These are phyloP conservation scores for Asterochloris sp. DNA, from an alignment of 139 green algal species.

Conservation along the genomic window DNA sequence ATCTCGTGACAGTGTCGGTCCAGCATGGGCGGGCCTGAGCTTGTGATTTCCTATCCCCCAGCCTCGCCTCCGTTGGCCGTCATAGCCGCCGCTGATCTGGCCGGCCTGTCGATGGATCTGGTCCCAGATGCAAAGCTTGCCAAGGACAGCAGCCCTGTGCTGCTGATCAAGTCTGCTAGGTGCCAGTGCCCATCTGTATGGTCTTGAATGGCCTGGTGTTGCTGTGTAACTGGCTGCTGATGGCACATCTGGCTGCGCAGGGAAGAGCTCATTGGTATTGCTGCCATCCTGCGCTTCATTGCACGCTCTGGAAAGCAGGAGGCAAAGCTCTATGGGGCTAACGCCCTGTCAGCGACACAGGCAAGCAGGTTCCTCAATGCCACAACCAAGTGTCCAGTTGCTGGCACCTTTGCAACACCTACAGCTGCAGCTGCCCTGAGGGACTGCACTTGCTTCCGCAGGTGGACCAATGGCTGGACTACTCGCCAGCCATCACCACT, in stretches of 20 bases:
- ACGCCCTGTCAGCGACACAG: conserved; percentile 50
- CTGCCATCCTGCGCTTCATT: conserved; percentile 67
- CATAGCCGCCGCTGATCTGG: conserved; percentile 43
- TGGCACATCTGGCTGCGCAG: conserved; percentile 30
- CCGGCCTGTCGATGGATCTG: conserved; percentile 35
- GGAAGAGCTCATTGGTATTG: conserved; percentile 57
- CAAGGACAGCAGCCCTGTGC: conserved; percentile 51
- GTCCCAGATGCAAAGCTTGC: conserved; percentile 51
- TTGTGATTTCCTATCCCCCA: not conserved
- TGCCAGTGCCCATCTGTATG: conserved; percentile 11
- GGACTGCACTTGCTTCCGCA: conserved; percentile 21
- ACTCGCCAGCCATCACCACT: conserved; percentile 41
- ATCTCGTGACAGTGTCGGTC: no score
- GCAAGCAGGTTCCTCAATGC: conserved; percentile 18
- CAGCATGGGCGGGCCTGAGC: not conserved
- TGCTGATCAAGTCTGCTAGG: conserved; percentile 48
- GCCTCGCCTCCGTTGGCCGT: conserved; percentile 34
- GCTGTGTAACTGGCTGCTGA: not conserved
- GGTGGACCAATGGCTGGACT: conserved; percentile 87
- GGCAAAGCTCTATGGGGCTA: conserved; percentile 41
- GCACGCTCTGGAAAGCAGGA: conserved; percentile 35
- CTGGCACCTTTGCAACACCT: not conserved
- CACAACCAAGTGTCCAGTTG: not conserved
- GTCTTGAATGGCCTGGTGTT: not conserved
- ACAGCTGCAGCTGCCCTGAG: not conserved